Evolutionary conservation across 192 early-diverging fungal species (phyloP).

Genomic region (Coemansia sp.): DNA sequence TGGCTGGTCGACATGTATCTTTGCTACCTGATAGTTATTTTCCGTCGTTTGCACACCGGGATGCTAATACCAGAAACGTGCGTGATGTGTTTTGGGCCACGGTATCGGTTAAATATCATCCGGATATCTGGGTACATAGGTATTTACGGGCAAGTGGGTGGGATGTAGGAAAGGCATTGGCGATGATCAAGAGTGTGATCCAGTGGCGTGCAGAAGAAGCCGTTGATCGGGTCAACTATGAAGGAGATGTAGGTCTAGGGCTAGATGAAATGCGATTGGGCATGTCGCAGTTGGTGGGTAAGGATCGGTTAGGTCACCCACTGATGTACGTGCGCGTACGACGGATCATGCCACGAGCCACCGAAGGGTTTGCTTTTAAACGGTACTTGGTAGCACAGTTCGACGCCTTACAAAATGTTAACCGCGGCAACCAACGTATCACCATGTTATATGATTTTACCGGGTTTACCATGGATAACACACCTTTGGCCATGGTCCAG

Average conservation of each 20-base stretch:
- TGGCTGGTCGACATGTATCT: slow-evolving; percentile 16
- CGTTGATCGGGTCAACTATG: slow-evolving; percentile 31
- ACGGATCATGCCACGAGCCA: slow-evolving; percentile 41
- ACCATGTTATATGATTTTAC: slow-evolving; percentile 47
- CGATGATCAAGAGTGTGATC: slow-evolving; percentile 15
- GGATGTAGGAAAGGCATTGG: slow-evolving; percentile 38
- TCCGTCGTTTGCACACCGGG: slow-evolving; percentile 34
- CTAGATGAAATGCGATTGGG: slow-evolving; percentile 37
- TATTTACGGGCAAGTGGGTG: slow-evolving; percentile 29
- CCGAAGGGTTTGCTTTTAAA: slow-evolving; percentile 29
- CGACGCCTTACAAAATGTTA: slow-evolving; percentile 31
- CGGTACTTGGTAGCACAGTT: slow-evolving; percentile 33
- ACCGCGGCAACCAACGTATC: slow-evolving; percentile 16
- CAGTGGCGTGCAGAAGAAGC: slow-evolving; percentile 42
- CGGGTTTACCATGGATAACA: slow-evolving; percentile 45
- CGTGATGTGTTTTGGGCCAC: slow-evolving; percentile 37
- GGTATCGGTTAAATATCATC: slow-evolving; percentile 32
- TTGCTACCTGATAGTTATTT: slow-evolving; percentile 32
- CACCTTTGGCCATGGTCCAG: slow-evolving; percentile 38
- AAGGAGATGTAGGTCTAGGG: slow-evolving; percentile 25
- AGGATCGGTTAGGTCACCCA: slow-evolving; percentile 29
- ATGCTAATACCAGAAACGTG: slow-evolving; percentile 26
- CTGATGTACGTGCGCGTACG: slow-evolving; percentile 27
- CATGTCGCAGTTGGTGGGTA: slow-evolving; percentile 29
- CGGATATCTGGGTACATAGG: slow-evolving; percentile 42